Evolutionary conservation across 495 filamentous ascomycete genomes (phyloP).

Genomic region (Filosporella fistucella): DNA sequence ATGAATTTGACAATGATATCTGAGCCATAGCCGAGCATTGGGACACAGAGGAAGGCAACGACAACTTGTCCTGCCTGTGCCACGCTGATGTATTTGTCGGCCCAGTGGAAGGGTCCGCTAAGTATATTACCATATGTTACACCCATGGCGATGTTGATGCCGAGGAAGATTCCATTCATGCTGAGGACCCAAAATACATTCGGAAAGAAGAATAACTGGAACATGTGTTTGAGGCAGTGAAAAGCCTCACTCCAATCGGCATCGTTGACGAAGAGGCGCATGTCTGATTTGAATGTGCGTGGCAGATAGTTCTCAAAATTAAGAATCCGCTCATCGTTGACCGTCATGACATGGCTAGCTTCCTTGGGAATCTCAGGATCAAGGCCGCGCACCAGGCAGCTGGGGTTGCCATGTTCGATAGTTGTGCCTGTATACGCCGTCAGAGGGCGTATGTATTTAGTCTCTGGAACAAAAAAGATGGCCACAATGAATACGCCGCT

Average conservation of each 20-base stretch:
- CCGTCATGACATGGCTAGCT: background rate
- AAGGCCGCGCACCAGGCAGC: background rate
- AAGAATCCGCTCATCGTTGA: background rate
- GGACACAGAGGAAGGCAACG: background rate
- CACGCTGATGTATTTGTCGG: background rate
- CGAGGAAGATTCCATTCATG: background rate
- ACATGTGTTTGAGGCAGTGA: background rate
- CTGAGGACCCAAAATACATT: slow-evolving; percentile 2
- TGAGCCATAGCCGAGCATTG: slow-evolving; percentile 1
- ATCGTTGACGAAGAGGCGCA: background rate
- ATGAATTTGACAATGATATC: slow-evolving; percentile 30
- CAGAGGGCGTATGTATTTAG: background rate
- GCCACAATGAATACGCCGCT: background rate
- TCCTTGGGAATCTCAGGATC: background rate
- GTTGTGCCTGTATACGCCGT: slow-evolving; percentile 2
- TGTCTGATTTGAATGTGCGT: background rate
- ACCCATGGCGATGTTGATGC: slow-evolving; percentile 3
- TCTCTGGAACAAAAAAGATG: slow-evolving; percentile 2
- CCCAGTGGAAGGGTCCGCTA: background rate
- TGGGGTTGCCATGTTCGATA: background rate
- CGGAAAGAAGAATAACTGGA: slow-evolving; percentile 1
- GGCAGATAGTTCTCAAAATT: background rate
- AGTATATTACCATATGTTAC: background rate
- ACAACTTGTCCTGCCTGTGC: background rate
- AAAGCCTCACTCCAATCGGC: background rate